These are phyloP conservation scores for Syzygium jambos DNA, from an alignment of 345 rosid genomes.

Conservation along the genomic window DNA sequence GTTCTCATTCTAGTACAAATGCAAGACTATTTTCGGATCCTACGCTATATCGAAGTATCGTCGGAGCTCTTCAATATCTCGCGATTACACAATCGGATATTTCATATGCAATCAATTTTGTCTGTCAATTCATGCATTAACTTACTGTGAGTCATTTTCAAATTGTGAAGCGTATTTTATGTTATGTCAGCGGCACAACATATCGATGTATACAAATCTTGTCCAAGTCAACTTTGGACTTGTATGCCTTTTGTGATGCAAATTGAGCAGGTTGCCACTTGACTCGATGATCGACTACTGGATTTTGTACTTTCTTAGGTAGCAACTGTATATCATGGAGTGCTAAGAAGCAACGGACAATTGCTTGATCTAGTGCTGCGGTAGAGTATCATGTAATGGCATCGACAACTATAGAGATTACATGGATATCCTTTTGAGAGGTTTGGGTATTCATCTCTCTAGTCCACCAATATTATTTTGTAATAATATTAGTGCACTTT, in stretches of 20 bases:
- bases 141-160: not conserved
- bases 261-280: not conserved
- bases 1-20: not conserved
- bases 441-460: not conserved
- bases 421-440: not conserved
- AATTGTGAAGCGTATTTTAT: not conserved
- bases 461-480: not conserved
- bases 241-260: not conserved
- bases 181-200: not conserved
- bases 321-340: not conserved
- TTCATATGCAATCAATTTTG: too few species aligned
- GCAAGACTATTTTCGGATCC: not conserved
- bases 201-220: not conserved
- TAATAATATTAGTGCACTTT: not conserved
- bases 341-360: not conserved
- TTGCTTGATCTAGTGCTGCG: not conserved
- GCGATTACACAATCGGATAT: not conserved
- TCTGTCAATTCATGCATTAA: not conserved
- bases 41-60: not conserved
- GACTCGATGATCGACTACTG: not conserved
- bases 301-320: not conserved
- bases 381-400: not conserved
- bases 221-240: not conserved
- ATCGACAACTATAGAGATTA: too few species aligned
- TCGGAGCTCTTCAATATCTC: not conserved